Evolutionary conservation across 148 eudicot genomes (phyloP), one percentile per base, ranked within the genome.

Genomic region (Fagopyrum esculentum): DNA sequence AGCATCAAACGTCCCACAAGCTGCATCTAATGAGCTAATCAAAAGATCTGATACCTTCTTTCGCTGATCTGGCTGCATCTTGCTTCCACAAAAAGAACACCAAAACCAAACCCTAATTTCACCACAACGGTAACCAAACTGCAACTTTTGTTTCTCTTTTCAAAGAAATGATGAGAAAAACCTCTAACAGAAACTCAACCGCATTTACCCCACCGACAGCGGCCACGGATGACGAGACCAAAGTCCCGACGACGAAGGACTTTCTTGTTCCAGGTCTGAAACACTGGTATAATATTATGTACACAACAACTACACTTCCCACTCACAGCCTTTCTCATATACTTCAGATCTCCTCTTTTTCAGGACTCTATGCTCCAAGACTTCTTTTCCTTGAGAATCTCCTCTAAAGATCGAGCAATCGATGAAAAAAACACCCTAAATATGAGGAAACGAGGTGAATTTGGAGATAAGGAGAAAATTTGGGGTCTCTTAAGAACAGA

Each of bases 41-140:
- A 74, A 46, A 79, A 66, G 71, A 66, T 66, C 71, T 15, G 46
- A 35, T 55, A 90, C 96, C 96, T 88, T 87, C 69, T 79, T 87
- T 17, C 90, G 83, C 79, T 84, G 92, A 86, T 87, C 92, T 80
- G 81, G 96, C 86, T 83, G 90, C 90, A 87, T 87, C 77, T 73
- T 77, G 9, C 68, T 16, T n/a, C 49, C 50, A 49, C 29, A 10
- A 49, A 44, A 43, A 76, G 73, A 73, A 19, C 40, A 63, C 5
- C 26, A 3, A 35, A 29, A 29, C 35, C 17, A 66, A 66, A 66
- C 71, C 71, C 52, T 59, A 61, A 75, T 55, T 35, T 74, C 48
- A 52, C 29, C 22, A 74, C 46, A 29, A 26, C 6, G 61, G 50
- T 17, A 66, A 46, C 40, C 4, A 66, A 66, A 66, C 19, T 66